phyloP scores from a whole-genome alignment of 208 protist species.

The Phytomonas sp. region DNA sequence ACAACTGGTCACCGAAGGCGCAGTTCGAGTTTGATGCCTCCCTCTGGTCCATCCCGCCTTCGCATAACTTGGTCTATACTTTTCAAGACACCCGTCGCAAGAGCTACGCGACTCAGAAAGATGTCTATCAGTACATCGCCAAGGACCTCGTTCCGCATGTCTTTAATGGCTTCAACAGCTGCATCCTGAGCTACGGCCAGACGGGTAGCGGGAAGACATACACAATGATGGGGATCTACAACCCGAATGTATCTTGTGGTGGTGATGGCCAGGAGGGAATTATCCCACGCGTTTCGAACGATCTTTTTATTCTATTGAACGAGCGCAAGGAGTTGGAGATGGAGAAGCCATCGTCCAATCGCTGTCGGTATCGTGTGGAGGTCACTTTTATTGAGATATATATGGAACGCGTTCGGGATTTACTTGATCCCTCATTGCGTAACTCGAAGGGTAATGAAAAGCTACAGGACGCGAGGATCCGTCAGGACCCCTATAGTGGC shows the following conservation, averaged over 20 bases:
- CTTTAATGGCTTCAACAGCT: slow-evolving; percentile 89
- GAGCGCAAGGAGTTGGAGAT: slow-evolving; percentile 31
- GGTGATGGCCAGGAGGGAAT: slow-evolving; percentile 84
- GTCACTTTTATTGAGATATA: slow-evolving; percentile 97
- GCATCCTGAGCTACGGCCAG: slow-evolving; percentile 90
- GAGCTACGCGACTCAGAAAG: slow-evolving; percentile 73
- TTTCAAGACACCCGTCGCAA: slow-evolving; percentile 69
- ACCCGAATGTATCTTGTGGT: slow-evolving; percentile 56
- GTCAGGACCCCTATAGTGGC: slow-evolving; percentile 78
- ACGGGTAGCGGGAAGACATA: slow-evolving; percentile 91
- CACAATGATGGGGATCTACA: slow-evolving; percentile 87
- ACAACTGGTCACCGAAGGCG: slow-evolving; percentile 76
- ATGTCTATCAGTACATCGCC: slow-evolving; percentile 88
- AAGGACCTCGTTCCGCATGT: slow-evolving; percentile 88
- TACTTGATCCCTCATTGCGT: slow-evolving; percentile 85
- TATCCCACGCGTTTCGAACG: slow-evolving; percentile 87
- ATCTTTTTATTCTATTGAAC: slow-evolving; percentile 74
- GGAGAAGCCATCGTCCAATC: slow-evolving; percentile 18
- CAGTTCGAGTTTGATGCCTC: slow-evolving; percentile 88
- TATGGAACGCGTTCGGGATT: slow-evolving; percentile 94
- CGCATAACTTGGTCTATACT: slow-evolving; percentile 75
- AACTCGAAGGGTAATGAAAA: slow-evolving; percentile 70
- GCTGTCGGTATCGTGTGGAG: slow-evolving; percentile 74
- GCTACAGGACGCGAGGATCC: slow-evolving; percentile 82
- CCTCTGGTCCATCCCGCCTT: slow-evolving; percentile 85